These are phyloP conservation scores for Diaporthe humulicola DNA, from an alignment of 2,329 filamentous ascomycete species.

Conservation along the genomic window DNA sequence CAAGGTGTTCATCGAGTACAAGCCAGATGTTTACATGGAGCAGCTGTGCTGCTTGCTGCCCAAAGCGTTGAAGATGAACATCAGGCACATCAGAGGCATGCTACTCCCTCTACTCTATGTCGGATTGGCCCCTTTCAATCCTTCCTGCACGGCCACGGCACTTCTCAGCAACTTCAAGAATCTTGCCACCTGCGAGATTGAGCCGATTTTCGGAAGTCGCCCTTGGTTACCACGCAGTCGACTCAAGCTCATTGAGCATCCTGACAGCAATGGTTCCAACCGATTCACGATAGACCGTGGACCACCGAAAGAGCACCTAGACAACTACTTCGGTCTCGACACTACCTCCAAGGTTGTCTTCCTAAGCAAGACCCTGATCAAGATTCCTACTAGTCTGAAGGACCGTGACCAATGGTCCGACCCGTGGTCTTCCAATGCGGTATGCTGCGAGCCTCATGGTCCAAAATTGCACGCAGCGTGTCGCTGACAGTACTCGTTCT, in stretches of 20 bases:
- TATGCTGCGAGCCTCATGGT: neutral
- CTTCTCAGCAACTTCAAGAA: neutral
- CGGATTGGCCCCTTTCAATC: neutral
- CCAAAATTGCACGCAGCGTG: neutral
- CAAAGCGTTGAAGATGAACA: neutral
- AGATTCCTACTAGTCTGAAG: too few relatives aligned
- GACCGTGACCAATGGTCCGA: too few relatives aligned
- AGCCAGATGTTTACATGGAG: neutral
- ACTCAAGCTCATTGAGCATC: too few relatives aligned
- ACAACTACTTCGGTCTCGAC: neutral
- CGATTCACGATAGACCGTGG: too few relatives aligned
- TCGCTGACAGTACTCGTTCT: neutral
- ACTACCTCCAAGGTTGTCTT: neutral
- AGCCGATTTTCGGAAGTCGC: neutral
- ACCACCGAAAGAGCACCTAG: neutral
- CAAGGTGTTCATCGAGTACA: too few relatives aligned
- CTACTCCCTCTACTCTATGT: neutral
- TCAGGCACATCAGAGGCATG: neutral
- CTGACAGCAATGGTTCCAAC: too few relatives aligned
- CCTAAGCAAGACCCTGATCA: neutral
- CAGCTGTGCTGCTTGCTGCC: neutral
- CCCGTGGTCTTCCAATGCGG: too few relatives aligned
- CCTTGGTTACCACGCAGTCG: too few relatives aligned
- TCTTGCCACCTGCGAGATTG: neutral
- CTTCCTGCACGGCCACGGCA: neutral